phyloP scores from a whole-genome alignment of 1,284 basidiomycete genomes.

The Cutaneotrichosporon sp. region DNA sequence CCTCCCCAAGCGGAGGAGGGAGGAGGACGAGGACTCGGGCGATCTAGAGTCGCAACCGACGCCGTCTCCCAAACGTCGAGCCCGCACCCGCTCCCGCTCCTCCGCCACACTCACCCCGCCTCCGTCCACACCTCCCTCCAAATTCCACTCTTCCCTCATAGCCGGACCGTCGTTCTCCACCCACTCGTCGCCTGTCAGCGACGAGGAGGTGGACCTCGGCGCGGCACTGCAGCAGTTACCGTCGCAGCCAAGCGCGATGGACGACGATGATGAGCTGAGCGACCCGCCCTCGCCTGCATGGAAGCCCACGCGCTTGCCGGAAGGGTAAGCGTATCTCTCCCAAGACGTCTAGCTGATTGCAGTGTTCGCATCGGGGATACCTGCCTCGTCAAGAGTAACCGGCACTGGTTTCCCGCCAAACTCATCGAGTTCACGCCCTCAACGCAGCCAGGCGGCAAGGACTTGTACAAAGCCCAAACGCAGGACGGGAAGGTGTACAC shows the following conservation, averaged over 20 bases:
- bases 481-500: conserved; percentile 7
- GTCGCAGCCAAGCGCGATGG: too few relatives aligned
- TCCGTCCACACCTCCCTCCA: too few relatives aligned
- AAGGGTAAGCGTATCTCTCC: not conserved
- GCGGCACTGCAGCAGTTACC: not conserved
- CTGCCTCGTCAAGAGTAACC: conserved; percentile 1
- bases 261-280: not conserved
- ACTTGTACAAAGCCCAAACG: conserved; percentile 16
- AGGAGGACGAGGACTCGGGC: not conserved
- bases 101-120: too few relatives aligned
- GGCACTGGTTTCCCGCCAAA: conserved; percentile 6
- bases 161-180: too few relatives aligned
- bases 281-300: not conserved
- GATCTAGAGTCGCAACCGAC: too few relatives aligned
- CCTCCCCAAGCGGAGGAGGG: not conserved
- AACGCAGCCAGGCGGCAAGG: conserved; percentile 9
- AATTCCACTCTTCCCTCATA: too few relatives aligned
- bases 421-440: conserved; percentile 17
- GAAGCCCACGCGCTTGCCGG: not conserved
- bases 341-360: not conserved
- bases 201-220: not conserved
- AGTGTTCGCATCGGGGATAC: conserved; percentile 4
- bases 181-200: too few relatives aligned
- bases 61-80: too few relatives aligned
- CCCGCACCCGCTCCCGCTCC: too few relatives aligned